Evolutionary conservation across 2,329 filamentous ascomycete species (phyloP), one percentile per base, ranked within the genome.

Genomic region (Calonectria hawksworthii): DNA sequence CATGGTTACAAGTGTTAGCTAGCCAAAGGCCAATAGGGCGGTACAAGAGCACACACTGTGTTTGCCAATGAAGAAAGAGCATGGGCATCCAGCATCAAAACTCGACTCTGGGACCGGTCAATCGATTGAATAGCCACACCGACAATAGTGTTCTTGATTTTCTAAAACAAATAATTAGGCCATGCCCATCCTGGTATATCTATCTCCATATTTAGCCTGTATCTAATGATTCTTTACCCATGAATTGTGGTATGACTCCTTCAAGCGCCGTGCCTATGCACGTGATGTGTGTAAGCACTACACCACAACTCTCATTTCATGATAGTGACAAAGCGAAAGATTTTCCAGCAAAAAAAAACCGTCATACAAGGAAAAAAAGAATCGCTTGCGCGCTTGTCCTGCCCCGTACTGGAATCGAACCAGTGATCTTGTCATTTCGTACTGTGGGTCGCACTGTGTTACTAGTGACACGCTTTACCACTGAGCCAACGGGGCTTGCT

Each of bases 401-500:
- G 72, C 72, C 72, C 72, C 52, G 72, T 74, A 74, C 72, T 74
- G 72, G 72, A 70, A 73, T 73, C 71, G 71, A 73, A 73, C 66
- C 71, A 73, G 71, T 73, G 71, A 73, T 73, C 71, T 74, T 67
- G 50, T 74, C 72, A 74, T 74, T 44, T 44, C 18, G 41, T 21
- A 44, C 41, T 44, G 41, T 44, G 18, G 16, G 28, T 23, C 8
- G 32, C 21, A 59, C 13, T 59, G 10, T 59, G 10, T 21, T 74
- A 74, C 72, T 74, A 70, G 67, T 74, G 72, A 74, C 32, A 61
- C 67, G 72, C 72, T 74, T 61, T 70, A 74, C 67, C 72, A 70
- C 67, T 74, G 61, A 74, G 72, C 72, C 72, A 70, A 74, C 72
- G 52, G 72, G 72, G 71, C 71, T 56, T 69, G 16, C n/a, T 26